Percentiles rank a stretch among this genome's conserved stretches.
phyloP scores from a whole-genome alignment of 345 rosid species.

The Pistacia integerrima region DNA sequence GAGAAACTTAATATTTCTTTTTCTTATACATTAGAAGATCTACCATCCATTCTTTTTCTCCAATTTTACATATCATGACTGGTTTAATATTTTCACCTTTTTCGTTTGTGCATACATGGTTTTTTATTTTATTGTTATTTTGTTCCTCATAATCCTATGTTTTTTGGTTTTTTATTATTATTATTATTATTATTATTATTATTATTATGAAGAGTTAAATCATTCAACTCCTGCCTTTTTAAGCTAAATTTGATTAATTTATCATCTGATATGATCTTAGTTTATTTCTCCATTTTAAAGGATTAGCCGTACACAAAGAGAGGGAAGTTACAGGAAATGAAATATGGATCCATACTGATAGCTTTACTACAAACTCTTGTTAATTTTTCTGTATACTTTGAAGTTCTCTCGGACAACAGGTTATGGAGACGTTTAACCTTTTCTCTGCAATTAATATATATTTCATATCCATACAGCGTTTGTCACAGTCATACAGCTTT shows the following conservation, averaged over 20 bases:
- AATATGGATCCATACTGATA: no score
- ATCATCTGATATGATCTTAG: not conserved
- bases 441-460: not conserved
- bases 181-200: no score
- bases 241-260: no score
- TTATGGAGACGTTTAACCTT: not conserved
- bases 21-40: no score
- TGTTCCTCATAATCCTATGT: not conserved
- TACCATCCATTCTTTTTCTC: no score
- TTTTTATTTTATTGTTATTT: no score
- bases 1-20: no score
- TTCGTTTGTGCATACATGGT: not conserved
- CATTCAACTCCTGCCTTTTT: not conserved
- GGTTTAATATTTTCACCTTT: not conserved
- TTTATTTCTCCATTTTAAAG: no score
- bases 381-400: not conserved
- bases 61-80: not conserved
- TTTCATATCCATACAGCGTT: not conserved
- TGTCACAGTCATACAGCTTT: no score
- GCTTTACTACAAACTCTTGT: not conserved
- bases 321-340: no score
- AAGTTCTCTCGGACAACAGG: slow-evolving; percentile 1
- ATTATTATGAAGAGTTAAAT: no score
- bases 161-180: not conserved
- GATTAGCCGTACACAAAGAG: not conserved